phyloP scores from a whole-genome alignment of 1,284 basidiomycete species.

The Macrocystidia cucumis region DNA sequence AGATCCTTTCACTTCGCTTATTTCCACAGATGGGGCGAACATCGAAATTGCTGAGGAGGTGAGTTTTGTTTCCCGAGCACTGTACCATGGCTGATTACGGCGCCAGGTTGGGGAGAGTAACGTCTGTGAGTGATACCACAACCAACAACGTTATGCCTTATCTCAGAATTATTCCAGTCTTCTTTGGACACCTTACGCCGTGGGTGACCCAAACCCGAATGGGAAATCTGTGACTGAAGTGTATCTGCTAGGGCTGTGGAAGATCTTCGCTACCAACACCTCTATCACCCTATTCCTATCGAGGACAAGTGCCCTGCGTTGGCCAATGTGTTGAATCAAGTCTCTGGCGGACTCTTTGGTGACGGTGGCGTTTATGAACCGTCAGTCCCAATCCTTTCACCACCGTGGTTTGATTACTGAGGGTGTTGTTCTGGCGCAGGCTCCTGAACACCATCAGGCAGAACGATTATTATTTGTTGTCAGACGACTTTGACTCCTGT shows the following conservation, averaged over 20 bases:
- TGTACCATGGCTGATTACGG: neutral
- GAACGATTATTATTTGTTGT: conserved; percentile 76
- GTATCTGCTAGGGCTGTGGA: conserved; percentile 51
- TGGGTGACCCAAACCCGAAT: conserved; percentile 21
- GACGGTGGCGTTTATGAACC: conserved; percentile 74
- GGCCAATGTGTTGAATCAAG: conserved; percentile 63
- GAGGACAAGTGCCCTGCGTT: conserved; percentile 78
- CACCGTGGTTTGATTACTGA: conserved; percentile 9
- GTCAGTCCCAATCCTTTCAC: conserved; percentile 28
- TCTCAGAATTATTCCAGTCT: conserved; percentile 40
- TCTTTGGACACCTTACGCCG: conserved; percentile 79
- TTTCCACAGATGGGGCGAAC: conserved; percentile 73
- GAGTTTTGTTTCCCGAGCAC: conserved; percentile 27
- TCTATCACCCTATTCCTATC: conserved; percentile 73
- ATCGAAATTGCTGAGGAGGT: conserved; percentile 93
- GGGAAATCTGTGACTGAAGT: neutral
- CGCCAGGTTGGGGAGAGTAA: conserved; percentile 36
- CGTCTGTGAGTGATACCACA: conserved; percentile 45
- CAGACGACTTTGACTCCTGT: conserved; percentile 91
- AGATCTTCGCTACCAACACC: conserved; percentile 76
- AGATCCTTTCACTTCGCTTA: neutral
- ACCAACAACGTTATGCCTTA: neutral
- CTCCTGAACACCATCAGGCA: conserved; percentile 70
- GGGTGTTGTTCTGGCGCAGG: conserved; percentile 28
- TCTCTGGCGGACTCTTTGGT: conserved; percentile 72